phyloP scores from a whole-genome alignment of 768 basidiomycete genomes.

The Termitomyces sp. region DNA sequence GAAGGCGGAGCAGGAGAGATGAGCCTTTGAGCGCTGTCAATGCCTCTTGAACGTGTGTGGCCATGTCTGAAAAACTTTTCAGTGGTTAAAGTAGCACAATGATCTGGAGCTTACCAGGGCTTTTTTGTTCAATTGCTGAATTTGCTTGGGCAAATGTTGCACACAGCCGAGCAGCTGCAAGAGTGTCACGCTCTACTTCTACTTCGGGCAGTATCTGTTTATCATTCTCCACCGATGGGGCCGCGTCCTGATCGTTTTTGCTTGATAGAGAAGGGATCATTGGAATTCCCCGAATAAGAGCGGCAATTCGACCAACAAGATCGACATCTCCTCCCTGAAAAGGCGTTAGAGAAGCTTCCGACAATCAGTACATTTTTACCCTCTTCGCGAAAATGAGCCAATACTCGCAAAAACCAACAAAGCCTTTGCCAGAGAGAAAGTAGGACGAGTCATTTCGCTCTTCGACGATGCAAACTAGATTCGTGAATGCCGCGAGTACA shows the following conservation, averaged over 20 bases:
- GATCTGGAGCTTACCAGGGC: constrained; percentile 3
- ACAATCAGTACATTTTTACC: constrained; percentile 27
- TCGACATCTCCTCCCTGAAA: constrained; percentile 41
- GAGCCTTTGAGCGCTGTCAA: constrained; percentile 12
- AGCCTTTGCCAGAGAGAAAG: constrained; percentile 47
- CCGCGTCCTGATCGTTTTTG: background rate
- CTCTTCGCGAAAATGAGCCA: constrained; percentile 65
- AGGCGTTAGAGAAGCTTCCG: background rate
- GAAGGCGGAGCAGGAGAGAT: constrained; percentile 10
- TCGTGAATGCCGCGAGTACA: constrained; percentile 38
- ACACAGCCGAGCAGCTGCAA: constrained; percentile 35
- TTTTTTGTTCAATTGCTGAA: constrained; percentile 28
- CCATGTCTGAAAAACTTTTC: constrained; percentile 7
- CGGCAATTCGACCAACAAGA: constrained; percentile 40
- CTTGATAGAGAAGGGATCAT: constrained; percentile 14
- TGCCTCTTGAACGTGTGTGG: constrained; percentile 16
- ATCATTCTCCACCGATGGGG: background rate
- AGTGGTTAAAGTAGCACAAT: background rate
- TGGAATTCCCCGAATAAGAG: constrained; percentile 25
- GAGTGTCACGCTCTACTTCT: constrained; percentile 14
- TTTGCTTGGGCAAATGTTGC: constrained; percentile 39
- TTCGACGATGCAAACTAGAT: constrained; percentile 36
- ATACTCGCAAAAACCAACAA: constrained; percentile 62
- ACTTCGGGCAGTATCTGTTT: background rate
- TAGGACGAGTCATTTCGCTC: constrained; percentile 23